Conservation (phyloP, 2,329 filamentous ascomycete genomes). For the Penicillium occitanis region DNA sequence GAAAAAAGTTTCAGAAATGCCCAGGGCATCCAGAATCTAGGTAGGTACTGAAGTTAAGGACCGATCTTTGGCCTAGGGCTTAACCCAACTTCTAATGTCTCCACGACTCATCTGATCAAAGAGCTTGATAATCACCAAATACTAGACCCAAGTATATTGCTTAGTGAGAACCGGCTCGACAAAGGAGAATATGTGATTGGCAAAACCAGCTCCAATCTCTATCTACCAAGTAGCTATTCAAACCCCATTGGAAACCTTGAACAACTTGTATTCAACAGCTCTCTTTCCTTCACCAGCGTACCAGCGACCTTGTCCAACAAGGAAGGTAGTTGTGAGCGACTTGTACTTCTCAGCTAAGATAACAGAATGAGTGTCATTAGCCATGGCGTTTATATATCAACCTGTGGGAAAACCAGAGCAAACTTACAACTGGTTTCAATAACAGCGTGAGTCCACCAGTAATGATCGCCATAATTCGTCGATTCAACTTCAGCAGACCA, state of each 20-base stretch:
- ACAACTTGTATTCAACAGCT: not conserved
- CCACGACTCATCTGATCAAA: not conserved
- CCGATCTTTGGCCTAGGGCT: not conserved
- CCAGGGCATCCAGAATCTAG: not conserved
- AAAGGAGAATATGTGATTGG: not conserved
- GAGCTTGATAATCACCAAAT: not conserved
- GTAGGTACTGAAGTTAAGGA: not conserved
- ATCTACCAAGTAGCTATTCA: not conserved
- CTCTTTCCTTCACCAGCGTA: not conserved
- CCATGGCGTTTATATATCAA: not conserved
- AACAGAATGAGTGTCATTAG: not conserved
- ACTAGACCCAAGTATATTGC: not conserved
- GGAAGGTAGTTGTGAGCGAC: not conserved
- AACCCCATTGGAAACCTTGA: conserved; percentile 37
- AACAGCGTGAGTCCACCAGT: conserved; percentile 1
- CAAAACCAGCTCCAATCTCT: not conserved
- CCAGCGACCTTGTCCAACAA: not conserved
- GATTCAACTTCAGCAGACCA: not conserved
- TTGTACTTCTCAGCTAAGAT: not conserved
- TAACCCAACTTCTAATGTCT: not conserved
- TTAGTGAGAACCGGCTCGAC: not conserved
- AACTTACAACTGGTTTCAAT: conserved; percentile 2
- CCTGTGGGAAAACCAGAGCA: not conserved
- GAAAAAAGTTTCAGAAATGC: not conserved
- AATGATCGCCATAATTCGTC: not conserved